phyloP scores from a whole-genome alignment of 345 rosid genomes.

The Durio zibethinus region DNA sequence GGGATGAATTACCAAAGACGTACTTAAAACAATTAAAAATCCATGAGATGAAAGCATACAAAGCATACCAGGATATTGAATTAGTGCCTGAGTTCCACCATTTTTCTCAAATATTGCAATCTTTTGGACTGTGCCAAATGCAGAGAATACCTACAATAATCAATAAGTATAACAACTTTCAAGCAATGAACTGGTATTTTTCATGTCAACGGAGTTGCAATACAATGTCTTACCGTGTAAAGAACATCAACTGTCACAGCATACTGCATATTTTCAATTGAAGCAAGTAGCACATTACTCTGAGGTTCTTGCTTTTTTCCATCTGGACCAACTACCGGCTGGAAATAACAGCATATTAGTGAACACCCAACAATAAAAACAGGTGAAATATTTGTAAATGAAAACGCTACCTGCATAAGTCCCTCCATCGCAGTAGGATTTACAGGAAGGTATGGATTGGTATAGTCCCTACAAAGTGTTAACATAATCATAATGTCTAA shows the following conservation, averaged over 20 bases:
- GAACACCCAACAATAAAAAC: background rate
- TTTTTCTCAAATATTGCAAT: constrained; percentile 96
- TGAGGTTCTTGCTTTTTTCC: constrained; percentile 85
- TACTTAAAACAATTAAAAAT: background rate
- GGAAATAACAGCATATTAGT: constrained; percentile 27
- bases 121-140: constrained; percentile 88
- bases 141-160: constrained; percentile 66
- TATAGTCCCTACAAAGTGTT: constrained; percentile 65
- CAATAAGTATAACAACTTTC: constrained; percentile 6
- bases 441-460: constrained; percentile 96
- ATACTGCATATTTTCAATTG: constrained; percentile 97
- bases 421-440: constrained; percentile 94
- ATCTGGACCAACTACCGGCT: constrained; percentile 82
- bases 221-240: constrained; percentile 56
- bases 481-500: constrained; percentile 22
- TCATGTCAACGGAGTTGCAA: background rate
- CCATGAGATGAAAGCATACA: constrained; percentile 37
- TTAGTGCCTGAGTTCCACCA: constrained; percentile 88
- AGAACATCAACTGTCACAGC: constrained; percentile 92
- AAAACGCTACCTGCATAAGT: constrained; percentile 53
- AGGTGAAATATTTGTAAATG: constrained; percentile 12
- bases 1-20: background rate
- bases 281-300: constrained; percentile 92
- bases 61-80: constrained; percentile 80
- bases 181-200: background rate